A percentile compares a stretch with the other conserved stretches of the same genome.
These are phyloP conservation scores for Trichosporon ovoides DNA, from an alignment of 1,284 basidiomycete species.

Conservation along the genomic window DNA sequence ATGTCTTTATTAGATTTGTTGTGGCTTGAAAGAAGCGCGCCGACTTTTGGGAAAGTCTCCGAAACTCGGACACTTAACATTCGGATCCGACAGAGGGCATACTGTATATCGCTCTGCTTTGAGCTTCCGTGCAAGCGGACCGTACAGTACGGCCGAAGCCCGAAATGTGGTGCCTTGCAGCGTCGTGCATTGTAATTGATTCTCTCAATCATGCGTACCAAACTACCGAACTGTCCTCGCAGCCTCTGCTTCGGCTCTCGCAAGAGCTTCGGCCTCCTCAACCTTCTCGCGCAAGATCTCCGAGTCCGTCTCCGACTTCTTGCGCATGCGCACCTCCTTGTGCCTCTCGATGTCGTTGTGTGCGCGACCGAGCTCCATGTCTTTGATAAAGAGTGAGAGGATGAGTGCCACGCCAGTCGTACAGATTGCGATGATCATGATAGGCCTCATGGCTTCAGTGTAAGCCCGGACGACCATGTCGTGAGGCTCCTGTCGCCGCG, in stretches of 20 bases:
- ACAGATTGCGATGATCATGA: constrained; percentile 31
- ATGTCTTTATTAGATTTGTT: no score
- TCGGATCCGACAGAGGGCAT: no score
- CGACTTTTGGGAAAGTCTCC: not conserved
- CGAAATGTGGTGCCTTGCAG: no score
- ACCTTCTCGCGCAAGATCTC: constrained; percentile 11
- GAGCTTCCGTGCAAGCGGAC: no score
- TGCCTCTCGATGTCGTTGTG: constrained; percentile 36
- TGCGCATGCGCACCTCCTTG: constrained; percentile 29
- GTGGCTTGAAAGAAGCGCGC: not conserved
- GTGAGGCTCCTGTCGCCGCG: constrained; percentile 30
- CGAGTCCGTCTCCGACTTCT: constrained; percentile 23
- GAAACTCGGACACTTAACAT: not conserved
- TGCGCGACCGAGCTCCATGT: constrained; percentile 31
- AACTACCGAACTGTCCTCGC: no score
- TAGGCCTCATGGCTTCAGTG: constrained; percentile 26
- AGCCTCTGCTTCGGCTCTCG: not conserved
- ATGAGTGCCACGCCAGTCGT: constrained; percentile 29
- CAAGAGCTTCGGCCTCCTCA: constrained; percentile 6
- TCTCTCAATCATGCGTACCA: no score
- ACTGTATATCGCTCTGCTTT: no score
- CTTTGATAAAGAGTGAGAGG: constrained; percentile 26
- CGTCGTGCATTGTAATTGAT: no score
- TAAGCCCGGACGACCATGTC: constrained; percentile 32
- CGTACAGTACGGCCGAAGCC: no score